A percentile compares a stretch with the other conserved stretches of the same genome.
Conservation (phyloP, 192 early-diverging fungal species). For the Backusella westeae region DNA sequence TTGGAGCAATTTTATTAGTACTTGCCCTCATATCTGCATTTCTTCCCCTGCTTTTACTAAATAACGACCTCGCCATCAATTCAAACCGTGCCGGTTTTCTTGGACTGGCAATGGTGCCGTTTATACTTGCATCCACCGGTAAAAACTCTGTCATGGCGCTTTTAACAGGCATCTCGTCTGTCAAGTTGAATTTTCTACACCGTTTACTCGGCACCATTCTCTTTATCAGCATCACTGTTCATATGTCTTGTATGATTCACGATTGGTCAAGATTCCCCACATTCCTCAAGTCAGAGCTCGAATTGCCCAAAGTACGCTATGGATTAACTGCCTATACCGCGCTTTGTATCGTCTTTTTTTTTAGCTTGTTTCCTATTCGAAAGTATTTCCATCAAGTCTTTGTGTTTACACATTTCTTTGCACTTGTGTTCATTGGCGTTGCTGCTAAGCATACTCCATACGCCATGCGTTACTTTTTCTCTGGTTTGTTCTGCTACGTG, state of each 20-base stretch:
- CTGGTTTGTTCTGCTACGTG: constrained; percentile 44
- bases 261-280: constrained; percentile 34
- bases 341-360: constrained; percentile 48
- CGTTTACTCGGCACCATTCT: constrained; percentile 40
- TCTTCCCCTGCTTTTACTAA: constrained; percentile 31
- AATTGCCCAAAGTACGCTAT: constrained; percentile 41
- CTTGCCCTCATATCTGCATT: constrained; percentile 33
- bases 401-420: constrained; percentile 41
- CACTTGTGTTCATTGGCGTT: constrained; percentile 45
- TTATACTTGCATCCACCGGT: constrained; percentile 47
- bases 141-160: constrained; percentile 44
- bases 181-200: constrained; percentile 42
- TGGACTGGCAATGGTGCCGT: constrained; percentile 43
- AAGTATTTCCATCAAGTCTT: constrained; percentile 46
- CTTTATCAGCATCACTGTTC: constrained; percentile 40
- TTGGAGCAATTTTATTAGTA: constrained; percentile 39
- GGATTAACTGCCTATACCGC: constrained; percentile 45
- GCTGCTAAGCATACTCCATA: constrained; percentile 55
- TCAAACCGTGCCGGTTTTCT: constrained; percentile 52
- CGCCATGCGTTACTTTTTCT: constrained; percentile 47
- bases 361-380: constrained; percentile 47
- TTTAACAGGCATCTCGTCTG: constrained; percentile 48
- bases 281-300: constrained; percentile 20
- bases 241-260: constrained; percentile 46
- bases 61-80: constrained; percentile 41